Conservation (phyloP, 768 basidiomycete genomes). For the Termitomyces sp. region DNA sequence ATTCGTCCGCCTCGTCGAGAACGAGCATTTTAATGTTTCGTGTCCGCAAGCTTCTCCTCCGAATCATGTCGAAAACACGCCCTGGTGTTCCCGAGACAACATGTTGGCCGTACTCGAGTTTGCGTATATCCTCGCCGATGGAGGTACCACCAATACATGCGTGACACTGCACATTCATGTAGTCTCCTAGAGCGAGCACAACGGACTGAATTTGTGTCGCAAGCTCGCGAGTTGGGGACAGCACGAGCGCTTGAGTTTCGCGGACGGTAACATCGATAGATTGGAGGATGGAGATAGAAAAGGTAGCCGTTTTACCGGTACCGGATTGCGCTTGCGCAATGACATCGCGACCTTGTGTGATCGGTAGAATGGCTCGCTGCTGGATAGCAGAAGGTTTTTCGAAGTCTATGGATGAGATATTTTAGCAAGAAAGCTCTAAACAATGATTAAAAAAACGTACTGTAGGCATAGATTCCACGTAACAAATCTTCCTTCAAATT, state of each 20-base stretch:
- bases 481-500: conserved; percentile 92
- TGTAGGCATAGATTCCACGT: conserved; percentile 97
- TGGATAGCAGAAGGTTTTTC: conserved; percentile 99
- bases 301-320: conserved; percentile 99
- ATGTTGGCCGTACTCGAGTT: conserved; percentile 96
- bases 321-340: conserved; percentile 99
- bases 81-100: conserved; percentile 97
- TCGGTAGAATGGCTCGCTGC: conserved; percentile 95
- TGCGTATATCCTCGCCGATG: conserved; percentile 95
- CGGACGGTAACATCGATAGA: conserved; percentile 94
- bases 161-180: conserved; percentile 99
- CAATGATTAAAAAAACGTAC: conserved; percentile 39
- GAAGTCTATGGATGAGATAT: conserved; percentile 51
- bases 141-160: conserved; percentile 97
- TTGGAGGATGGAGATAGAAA: conserved; percentile 97
- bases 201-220: conserved; percentile 99
- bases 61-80: conserved; percentile 99
- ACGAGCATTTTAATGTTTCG: conserved; percentile 98
- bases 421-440: background rate
- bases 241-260: conserved; percentile 93
- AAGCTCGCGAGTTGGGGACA: conserved; percentile 97
- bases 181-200: conserved; percentile 93
- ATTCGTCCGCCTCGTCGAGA: conserved; percentile 92
- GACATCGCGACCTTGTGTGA: conserved; percentile 93
- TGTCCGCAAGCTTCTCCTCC: conserved; percentile 86